Conservation (phyloP, 1,284 basidiomycete species). For the Cutaneotrichosporon daszewskae region DNA sequence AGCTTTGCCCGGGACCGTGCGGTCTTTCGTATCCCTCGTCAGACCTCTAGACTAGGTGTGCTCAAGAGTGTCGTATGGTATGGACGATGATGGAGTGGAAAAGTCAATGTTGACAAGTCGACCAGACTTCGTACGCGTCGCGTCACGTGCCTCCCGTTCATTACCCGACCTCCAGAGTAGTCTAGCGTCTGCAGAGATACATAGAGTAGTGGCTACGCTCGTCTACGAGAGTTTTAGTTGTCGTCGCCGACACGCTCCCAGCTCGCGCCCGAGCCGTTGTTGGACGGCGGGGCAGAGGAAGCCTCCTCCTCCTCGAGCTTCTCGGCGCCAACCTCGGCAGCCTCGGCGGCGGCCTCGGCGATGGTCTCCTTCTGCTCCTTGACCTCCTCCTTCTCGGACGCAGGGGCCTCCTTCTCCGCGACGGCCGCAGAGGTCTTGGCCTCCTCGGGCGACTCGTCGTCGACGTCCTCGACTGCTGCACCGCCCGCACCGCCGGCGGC, state of each 20-base stretch:
- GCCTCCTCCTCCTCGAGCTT: constrained; percentile 7
- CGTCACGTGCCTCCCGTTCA: no score
- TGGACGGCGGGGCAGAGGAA: constrained; percentile 7
- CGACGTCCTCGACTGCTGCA: constrained; percentile 6
- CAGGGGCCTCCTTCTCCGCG: constrained; percentile 1
- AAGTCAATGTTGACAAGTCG: no score
- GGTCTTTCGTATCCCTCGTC: no score
- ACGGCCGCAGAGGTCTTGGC: neutral
- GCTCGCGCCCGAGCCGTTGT: constrained; percentile 14
- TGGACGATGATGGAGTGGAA: no score
- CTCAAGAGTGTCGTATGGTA: no score
- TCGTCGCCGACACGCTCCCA: constrained; percentile 17
- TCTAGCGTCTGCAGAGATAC: constrained; percentile 1
- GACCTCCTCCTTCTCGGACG: constrained; percentile 6
- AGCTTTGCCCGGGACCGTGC: no score
- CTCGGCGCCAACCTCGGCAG: constrained; percentile 3
- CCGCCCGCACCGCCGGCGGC: constrained; percentile 3
- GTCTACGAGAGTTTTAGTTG: constrained; percentile 2
- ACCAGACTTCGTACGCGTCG: no score
- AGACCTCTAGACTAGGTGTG: no score
- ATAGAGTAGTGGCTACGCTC: constrained; percentile 4
- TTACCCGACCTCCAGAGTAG: no score
- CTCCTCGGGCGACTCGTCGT: constrained; percentile 5
- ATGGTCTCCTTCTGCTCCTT: constrained; percentile 4
- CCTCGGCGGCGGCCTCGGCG: constrained; percentile 1